Evolutionary conservation across 306 rosid species (phyloP), one percentile per base, ranked within the genome.

Genomic region (Inga laurina): DNA sequence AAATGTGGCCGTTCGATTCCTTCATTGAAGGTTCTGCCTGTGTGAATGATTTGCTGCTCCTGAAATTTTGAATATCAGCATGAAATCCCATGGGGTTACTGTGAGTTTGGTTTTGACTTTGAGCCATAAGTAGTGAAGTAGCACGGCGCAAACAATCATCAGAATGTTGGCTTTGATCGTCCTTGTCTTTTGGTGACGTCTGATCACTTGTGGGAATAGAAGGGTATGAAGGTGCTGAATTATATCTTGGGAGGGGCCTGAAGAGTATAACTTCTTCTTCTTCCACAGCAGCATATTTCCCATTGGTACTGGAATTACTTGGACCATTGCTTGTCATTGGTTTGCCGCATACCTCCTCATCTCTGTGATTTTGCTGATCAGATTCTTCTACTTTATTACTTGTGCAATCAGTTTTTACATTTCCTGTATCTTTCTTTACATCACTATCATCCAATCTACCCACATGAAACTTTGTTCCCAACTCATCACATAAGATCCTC

Each of bases 251-350:
- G 71, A 94, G 97, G 61, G 99, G 99, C 86, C 92, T 89, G 84
- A 97, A 97, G 68, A 97, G 94, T 89, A 97, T 97, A 45, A 94
- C 97, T 86, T 97, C 98, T 82, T 97, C 99, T 35, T 97, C 99
- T 77, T 96, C 98, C 62, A 79, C 76, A 0, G 64, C 78, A 64
- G 68, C 79, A 82, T 83, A 51, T 76, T 88, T 90, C 45, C 83
- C 89, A 61, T 37, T 87, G 49, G 65, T 45, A 82, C 65, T 66
- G 37, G 62, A 49, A 57, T 82, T 81, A 57, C 78, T 82, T 65
- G 64, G 43, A 76, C 51, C 76, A 39, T 85, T 86, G 71, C 59
- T 80, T 48, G 13, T 70, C 48, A 46, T 81, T 54, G 15, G 72
- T 66, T 87, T 80, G 82, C 82, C 85, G 57, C 69, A 80, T 64